Percentiles rank a stretch among this genome's conserved stretches.
phyloP scores from a whole-genome alignment of 2,329 filamentous ascomycete genomes.

The Exophiala sp. region DNA sequence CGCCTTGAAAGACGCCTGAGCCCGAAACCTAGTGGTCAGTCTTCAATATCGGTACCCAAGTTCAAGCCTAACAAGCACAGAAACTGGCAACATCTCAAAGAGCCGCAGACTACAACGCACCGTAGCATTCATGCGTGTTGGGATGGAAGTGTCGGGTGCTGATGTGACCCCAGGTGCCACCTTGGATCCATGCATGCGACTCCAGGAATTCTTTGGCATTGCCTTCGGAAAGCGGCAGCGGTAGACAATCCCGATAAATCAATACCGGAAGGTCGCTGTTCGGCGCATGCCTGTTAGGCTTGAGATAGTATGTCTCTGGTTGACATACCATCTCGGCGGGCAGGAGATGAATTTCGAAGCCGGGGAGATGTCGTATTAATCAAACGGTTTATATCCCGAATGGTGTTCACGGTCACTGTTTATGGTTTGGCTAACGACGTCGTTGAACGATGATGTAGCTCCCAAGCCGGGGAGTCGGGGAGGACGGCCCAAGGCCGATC shows the following conservation, averaged over 20 bases:
- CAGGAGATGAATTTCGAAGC: no score
- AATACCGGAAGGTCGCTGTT: constrained; percentile 36
- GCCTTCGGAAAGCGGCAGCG: constrained; percentile 27
- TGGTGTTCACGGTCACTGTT: no score
- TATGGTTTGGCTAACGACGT: no score
- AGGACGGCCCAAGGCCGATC: no score
- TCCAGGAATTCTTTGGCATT: constrained; percentile 29
- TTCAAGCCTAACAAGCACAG: neutral
- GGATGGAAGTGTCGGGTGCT: constrained; percentile 33
- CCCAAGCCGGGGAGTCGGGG: no score
- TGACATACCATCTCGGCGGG: neutral
- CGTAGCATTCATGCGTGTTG: constrained; percentile 39
- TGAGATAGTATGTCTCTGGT: constrained; percentile 27
- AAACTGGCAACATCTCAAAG: neutral
- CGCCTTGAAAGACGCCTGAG: constrained; percentile 9
- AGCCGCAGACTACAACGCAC: constrained; percentile 13
- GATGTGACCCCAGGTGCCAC: constrained; percentile 31
- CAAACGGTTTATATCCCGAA: no score
- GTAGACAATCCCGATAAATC: constrained; percentile 34
- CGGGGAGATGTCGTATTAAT: no score
- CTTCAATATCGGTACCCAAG: constrained; percentile 1
- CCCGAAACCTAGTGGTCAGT: no score
- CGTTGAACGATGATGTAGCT: no score
- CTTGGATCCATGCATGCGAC: constrained; percentile 33
- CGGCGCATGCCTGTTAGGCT: constrained; percentile 30